Evolutionary conservation across 1,284 basidiomycete genomes (phyloP), one percentile per base, ranked within the genome.

Genomic region (Melanopsichium pennsylvanicum): DNA sequence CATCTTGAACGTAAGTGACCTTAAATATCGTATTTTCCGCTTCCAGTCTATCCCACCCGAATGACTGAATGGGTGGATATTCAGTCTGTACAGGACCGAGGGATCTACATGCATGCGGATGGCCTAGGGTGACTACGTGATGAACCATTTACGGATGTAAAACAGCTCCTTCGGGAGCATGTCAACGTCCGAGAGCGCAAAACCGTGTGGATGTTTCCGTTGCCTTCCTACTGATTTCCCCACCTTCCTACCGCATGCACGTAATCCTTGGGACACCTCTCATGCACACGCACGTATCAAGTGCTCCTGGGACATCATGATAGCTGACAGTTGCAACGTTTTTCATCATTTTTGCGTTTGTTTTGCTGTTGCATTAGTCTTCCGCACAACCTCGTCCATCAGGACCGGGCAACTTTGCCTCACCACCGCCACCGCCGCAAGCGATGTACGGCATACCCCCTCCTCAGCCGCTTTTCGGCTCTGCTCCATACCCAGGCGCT

Each of bases 191-290:
- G 86, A 88, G 87, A 87, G 87, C 87, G 87, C 88, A 87, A 82
- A 75, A 78, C 83, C 84, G 79, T 87, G 87, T 88, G 87, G 87
- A 88, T 85, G 74, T 75, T 83, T 87, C 86, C 86, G 86, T 87
- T 88, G 86, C 86, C 87, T 88, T 89, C 86, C 86, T 88, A 85
- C 87, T 87, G 86, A 88, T 73, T 19, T 29, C 11, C 19, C 11
- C 22, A 38, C 12, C 22, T 33, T 22, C 9, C 37, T 19, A 13
- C 7, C 27, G 27, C n/a, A n/a, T n/a, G n/a, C n/a, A n/a, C n/a
- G n/a, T n/a, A n/a, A n/a, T n/a, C n/a, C n/a, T n/a, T n/a, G n/a
- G n/a, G n/a, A n/a, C n/a, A n/a, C n/a, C n/a, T n/a, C n/a, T n/a
- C n/a, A n/a, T n/a, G n/a, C n/a, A n/a, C n/a, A n/a, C n/a, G n/a